Evolutionary conservation across 768 basidiomycete species (phyloP), one percentile per base, ranked within the genome.

Genomic region (Lactarius akahatsu): DNA sequence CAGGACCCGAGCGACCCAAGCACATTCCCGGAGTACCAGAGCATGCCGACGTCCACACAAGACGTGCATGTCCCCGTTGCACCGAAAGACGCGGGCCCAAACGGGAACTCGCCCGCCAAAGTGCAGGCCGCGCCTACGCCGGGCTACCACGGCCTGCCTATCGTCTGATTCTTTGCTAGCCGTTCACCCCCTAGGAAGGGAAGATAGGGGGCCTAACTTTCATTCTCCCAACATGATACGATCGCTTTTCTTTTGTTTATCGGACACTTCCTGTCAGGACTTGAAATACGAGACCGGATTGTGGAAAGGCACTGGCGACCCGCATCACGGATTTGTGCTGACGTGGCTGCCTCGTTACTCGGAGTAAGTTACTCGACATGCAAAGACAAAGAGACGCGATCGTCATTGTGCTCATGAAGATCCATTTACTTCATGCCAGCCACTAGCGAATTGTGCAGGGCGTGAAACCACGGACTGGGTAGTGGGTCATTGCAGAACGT

Each of bases 1-100:
- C 47, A 66, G 65, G 38, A 66, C 50, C 65, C 65, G 40, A 52
- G 41, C 41, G 65, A 66, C 2, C 57, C 65, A 11, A 54, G 32
- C 6, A 66, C 65, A 8, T 66, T 16, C 50, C 61, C 65, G 0
- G 32, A 57, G 9, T 59, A 34, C 40, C 61, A 59, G 20, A 20
- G 16, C 23, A 3, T 9, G n/a, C 2, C 30, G 30, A 16, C 18
- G 11, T 13, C 13, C 11, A 1, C n/a, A n/a, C 65, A 34, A 2
- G 52, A 56, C 18, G 6, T 18, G 7, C 16, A 32, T 4, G 30
- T 4, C 32, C 10, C 18, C 2, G 5, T 4, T 0, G 0, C 5
- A 2, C 9, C 40, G n/a, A 6, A 45, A 41, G 16, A 13, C n/a
- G 34, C 0, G n/a, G 9, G 18, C 0, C 1, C 2, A 2, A 18